Base-by-base conservation (phyloP, 805 yeast genomes). In the Sungouiella blattae region DNA sequence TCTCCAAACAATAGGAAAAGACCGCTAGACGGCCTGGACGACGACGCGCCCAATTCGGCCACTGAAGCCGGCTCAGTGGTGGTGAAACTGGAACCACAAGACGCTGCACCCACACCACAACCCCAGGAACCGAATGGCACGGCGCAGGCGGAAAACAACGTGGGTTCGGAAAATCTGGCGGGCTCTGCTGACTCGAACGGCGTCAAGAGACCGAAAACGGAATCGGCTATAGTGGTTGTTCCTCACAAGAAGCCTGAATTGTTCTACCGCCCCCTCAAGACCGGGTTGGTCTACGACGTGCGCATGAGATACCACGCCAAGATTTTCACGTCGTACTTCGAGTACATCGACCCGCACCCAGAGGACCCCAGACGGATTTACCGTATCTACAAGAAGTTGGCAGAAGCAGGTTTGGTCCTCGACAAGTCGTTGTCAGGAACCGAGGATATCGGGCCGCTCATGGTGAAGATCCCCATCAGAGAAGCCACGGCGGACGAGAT, bases 281-380 rank as follows among this genome's bases (percentile, higher is more conserved):
- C 98, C 0, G 99, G 98, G 0, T 65, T 93, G 6, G 91, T 95
- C 40, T 93, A 93, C 61, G 99, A 93, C 58, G 97, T 88, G 14
- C 73, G 98, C 44, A 93, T 93, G 98, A 73, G 98, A 43, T 93
- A 91, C 59, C 99, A 93, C 58, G 95, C 97, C 26, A 87, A 88
- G 55, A 82, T 93, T 35, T 89, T 85, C 63, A 87, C 96, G 3
- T 83, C 93, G 2, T 87, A 91, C 48, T 85, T 78, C 50, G 96
- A 91, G 58, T 91, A 91, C 60, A 87, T 91, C 34, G 98, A 93
- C 55, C 98, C 98, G 2, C 99, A 93, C 57, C 99, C 99, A 4
- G 99, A 93, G 58, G 98, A 93, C 55, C 99, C 99, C 8, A 74
- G 98, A 43, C 78, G 99, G 48, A 89, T 91, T 24, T 93, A 89